phyloP scores from a whole-genome alignment of 2,329 filamentous ascomycete species.

The Alternaria infectoria region DNA sequence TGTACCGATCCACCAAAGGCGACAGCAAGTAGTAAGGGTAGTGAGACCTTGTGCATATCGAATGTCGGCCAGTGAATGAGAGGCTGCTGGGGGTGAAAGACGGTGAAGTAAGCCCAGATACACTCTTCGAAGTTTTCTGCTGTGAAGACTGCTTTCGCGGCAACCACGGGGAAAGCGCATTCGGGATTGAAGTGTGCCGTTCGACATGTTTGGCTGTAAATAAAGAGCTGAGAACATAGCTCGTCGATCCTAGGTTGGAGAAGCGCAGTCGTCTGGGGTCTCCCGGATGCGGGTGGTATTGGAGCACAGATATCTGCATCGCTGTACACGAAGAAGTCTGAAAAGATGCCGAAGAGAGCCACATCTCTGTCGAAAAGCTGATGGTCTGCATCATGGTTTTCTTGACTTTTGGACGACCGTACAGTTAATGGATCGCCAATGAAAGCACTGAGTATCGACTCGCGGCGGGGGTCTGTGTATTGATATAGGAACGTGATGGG shows the following conservation, averaged over 20 bases:
- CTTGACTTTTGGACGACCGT: not conserved
- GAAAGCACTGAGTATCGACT: constrained; percentile 12
- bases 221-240: not conserved
- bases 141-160: constrained; percentile 15
- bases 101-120: constrained; percentile 52
- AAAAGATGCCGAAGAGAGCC: constrained; percentile 5
- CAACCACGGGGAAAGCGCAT: not conserved
- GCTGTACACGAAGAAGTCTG: constrained; percentile 1
- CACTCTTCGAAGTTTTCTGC: constrained; percentile 27
- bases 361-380: not conserved
- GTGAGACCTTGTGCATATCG: constrained; percentile 44
- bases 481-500: constrained; percentile 15
- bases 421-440: constrained; percentile 2
- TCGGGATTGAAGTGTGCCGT: not conserved
- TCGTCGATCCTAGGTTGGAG: not conserved
- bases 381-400: not conserved
- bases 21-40: constrained; percentile 50
- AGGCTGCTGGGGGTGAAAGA: constrained; percentile 54
- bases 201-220: not conserved
- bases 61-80: constrained; percentile 54
- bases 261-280: not conserved
- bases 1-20: constrained; percentile 47
- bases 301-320: not conserved
- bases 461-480: constrained; percentile 17
- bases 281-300: not conserved